Percentiles rank a stretch among this genome's conserved stretches.
Conservation (phyloP, 805 yeast species). For the Candida pseudofarinosa region DNA sequence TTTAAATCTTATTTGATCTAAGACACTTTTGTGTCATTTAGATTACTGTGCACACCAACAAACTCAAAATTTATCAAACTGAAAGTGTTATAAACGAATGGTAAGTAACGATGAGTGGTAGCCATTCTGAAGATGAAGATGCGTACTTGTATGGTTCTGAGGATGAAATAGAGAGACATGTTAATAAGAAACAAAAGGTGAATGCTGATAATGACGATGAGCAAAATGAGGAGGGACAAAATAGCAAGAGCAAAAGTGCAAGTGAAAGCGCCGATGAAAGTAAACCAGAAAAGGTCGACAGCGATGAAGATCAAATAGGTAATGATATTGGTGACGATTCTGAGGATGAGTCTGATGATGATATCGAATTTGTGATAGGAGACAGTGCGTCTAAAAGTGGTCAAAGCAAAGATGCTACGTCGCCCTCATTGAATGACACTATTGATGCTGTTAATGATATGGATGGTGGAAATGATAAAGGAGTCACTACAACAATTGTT, state of each 20-base stretch:
- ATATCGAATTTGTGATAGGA: conserved; percentile 78
- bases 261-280: conserved; percentile 10
- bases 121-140: conserved; percentile 54
- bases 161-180: conserved; percentile 25
- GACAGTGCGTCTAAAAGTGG: conserved; percentile 20
- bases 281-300: conserved; percentile 16
- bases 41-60: too few species aligned
- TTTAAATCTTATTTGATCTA: too few species aligned
- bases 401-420: conserved; percentile 18
- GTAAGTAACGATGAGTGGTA: conserved; percentile 1
- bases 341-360: conserved; percentile 55
- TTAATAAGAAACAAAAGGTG: conserved; percentile 24
- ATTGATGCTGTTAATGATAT: conserved; percentile 19
- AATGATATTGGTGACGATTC: conserved; percentile 33
- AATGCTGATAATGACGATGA: conserved; percentile 8
- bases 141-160: conserved; percentile 63
- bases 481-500: conserved; percentile 33
- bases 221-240: conserved; percentile 14
- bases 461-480: conserved; percentile 18
- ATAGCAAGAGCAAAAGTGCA: conserved; percentile 18
- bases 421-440: conserved; percentile 27
- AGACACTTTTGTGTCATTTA: too few species aligned
- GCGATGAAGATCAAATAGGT: conserved; percentile 15
- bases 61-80: neutral
- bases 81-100: neutral